Base-by-base conservation (phyloP, 306 rosid genomes). In the Dryas alaskensis region DNA sequence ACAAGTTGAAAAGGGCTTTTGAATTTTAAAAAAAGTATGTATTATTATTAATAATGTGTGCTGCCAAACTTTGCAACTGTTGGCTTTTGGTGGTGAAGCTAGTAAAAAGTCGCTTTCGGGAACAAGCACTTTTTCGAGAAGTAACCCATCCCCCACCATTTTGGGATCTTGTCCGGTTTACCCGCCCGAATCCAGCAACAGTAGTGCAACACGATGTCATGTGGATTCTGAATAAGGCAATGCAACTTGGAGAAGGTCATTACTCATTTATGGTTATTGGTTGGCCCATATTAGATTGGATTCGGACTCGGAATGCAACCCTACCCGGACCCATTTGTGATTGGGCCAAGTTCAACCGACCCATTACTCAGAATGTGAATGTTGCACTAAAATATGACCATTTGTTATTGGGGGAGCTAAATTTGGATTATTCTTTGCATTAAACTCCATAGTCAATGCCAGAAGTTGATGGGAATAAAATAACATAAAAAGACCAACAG, bases 141-240 rank as follows among this genome's bases (percentile, higher is more conserved):
- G 54, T 22, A 53, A 43, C 45, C 5, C 65, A 53, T 43, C 54
- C 5, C 65, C 75, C 75, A 43, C 50, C 62, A 44, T 55, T 57
- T 12, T 13, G 55, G 75, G 75, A 71, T 44, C 75, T 71, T 57
- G 65, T 44, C 65, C 65, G 3, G 31, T 43, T 70, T 42, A 4
- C 9, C 48, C 8, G 37, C 60, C 1, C 10, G 43, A 66, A 66
- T 66, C 42, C 44, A 44, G 48, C 63, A 53, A 25, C 19, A 7
- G 1, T 10, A 16, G 7, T 48, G 13, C 55, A 51, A 9, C 16
- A n/a, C 10, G 8, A 39, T 31, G 14, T 50, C 46, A 68, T 50
- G 47, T 9, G 47, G 73, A 16, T 37, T 14, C 22, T 50, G 73
- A 69, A 69, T 47, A 51, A 31, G 37, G 37, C 37, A 31, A 31